Base-by-base conservation (phyloP, 768 basidiomycete genomes). In the Boletus sp. region DNA sequence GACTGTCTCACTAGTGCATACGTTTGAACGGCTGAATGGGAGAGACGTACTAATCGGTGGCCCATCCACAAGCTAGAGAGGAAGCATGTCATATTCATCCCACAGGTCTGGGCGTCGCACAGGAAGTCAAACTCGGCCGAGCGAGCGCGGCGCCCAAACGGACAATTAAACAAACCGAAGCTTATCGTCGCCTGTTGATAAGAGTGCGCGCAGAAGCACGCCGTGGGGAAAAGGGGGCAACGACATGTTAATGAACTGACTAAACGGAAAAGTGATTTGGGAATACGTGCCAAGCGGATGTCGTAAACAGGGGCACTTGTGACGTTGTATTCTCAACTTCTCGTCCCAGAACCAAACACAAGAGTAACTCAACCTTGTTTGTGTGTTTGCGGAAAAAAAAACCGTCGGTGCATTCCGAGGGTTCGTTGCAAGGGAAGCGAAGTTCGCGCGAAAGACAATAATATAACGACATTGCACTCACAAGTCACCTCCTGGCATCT, bases 281-380 rank as follows among this genome's bases (percentile, higher is more conserved):
- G 23, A 46, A 19, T 47, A 32, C 34, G 23, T 11, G 30, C 41
- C 51, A 43, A 40, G 35, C 45, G 21, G n/a, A 32, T 46, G 33
- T 45, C 52, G 58, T 61, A 54, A 61, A 45, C 25, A 21, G 35
- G 32, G 4, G 35, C 5, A 25, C 25, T 3, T 19, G 39, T 37
- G 7, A 35, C 33, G 25, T 32, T 25, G 21, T 42, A 27, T 45
- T 44, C 32, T 34, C 13, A 25, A 4, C 33, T 47, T 47, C 46
- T 35, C 9, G n/a, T 41, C 29, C 42, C 39, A 51, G n/a, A 51
- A 40, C 37, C 40, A 21, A 54, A 21, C 35, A 30, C 19, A 25
- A n/a, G 37, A 45, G 50, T 30, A 65, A 54, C 47, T 33, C 54
- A 53, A 66, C 58, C 52, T 63, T 59, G 51, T 53, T 51, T 25